Base-by-base conservation (phyloP, 2,329 filamentous ascomycete species). In the Penicillium decumbens region DNA sequence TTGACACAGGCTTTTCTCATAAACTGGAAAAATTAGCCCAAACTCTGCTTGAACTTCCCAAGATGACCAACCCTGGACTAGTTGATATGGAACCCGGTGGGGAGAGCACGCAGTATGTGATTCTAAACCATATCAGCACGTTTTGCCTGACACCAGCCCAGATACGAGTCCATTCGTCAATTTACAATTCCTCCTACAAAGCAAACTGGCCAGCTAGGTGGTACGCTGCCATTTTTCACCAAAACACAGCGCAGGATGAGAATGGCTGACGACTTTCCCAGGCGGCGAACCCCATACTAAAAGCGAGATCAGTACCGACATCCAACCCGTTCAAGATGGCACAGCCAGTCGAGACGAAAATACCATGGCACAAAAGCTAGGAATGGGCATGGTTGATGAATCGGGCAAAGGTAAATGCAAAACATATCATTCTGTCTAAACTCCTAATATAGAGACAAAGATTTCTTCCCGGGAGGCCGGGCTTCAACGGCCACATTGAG, bases 51-150 rank as follows among this genome's bases (percentile, higher is more conserved):
- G 10, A 37, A 18, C 20, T 23, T 20, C 4, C 25, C 40, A 56
- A 18, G 8, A 81, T 81, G 78, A 75, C 77, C 7, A 59, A 65
- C 53, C 67, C 72, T 15, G 75, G 76, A 55, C 70, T 84, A 37
- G 79, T 84, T 75, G 75, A 81, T 57, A 83, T 79, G 27, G 77
- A 77, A 49, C 72, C 74, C 15, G 82, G 82, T 61, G 82, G 82
- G 56, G 80, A 84, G 65, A 75, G 75, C 50, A 78, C 77, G 4
- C 81, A 81, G 76, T 81, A 72, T 47, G 70, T 44, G 15, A 43
- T n/a, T n/a, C 10, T 24, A 10, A 30, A 10, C 20, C 27, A 13
- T 3, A 23, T 0, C 15, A 15, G 13, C 13, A 12, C 4, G 20
- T 3, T 7, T 23, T 18, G 6, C 1, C 32, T 39, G 33, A 41